Evolutionary conservation across 306 rosid genomes (phyloP).

Genomic region (Dalbergia cochinchinensis): DNA sequence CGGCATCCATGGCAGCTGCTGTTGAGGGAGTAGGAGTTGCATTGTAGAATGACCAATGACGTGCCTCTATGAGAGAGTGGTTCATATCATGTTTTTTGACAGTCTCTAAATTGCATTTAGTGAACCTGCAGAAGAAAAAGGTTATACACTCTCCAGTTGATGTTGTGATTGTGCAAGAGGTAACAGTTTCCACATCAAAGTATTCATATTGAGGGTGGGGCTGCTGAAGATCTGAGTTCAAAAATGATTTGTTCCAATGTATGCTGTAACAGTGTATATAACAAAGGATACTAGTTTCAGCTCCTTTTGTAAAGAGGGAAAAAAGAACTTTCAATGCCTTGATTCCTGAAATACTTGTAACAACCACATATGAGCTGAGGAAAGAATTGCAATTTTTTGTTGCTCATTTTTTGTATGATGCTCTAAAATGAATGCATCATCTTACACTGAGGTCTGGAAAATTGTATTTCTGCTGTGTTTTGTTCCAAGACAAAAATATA

Average conservation of each 20-base stretch:
- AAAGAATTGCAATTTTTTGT: conserved; percentile 47
- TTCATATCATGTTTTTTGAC: conserved; percentile 26
- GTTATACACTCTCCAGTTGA: conserved; percentile 35
- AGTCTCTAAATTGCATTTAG: conserved; percentile 26
- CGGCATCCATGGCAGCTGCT: conserved; percentile 91
- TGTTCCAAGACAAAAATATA: conserved; percentile 28
- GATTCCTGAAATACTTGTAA: conserved; percentile 54
- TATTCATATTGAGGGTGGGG: conserved; percentile 45
- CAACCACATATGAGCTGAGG: conserved; percentile 48
- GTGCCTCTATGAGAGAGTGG: conserved; percentile 37
- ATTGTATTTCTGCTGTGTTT: conserved; percentile 34
- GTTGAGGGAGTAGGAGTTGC: conserved; percentile 72
- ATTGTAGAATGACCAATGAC: conserved; percentile 50
- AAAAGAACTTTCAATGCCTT: conserved; percentile 51
- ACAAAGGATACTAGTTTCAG: conserved; percentile 59
- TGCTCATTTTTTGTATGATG: conserved; percentile 57
- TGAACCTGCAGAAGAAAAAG: conserved; percentile 17
- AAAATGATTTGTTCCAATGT: conserved; percentile 51
- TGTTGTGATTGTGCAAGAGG: conserved; percentile 43
- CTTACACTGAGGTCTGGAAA: conserved; percentile 34
- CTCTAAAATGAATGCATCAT: conserved; percentile 58
- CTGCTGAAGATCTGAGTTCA: conserved; percentile 46
- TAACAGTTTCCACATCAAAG: conserved; percentile 37
- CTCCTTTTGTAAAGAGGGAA: conserved; percentile 69
- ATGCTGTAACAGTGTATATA: conserved; percentile 71